These are phyloP conservation scores for Melaleuca alternifolia DNA, from an alignment of 345 rosid species.

Conservation along the genomic window DNA sequence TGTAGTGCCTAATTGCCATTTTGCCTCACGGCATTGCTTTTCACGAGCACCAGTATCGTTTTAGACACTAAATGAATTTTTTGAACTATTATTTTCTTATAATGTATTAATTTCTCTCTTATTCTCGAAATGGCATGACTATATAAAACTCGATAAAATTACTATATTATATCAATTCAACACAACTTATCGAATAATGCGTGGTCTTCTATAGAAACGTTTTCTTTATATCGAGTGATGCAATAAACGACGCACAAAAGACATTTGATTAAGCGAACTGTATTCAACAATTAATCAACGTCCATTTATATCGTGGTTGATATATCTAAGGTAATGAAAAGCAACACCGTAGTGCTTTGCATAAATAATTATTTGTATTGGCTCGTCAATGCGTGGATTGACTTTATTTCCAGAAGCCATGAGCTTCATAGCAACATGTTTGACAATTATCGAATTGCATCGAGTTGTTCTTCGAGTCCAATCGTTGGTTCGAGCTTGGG, in stretches of 20 bases:
- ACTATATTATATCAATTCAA: neutral
- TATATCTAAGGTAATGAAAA: too few relatives aligned
- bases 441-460: too few relatives aligned
- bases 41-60: accelerated
- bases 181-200: too few relatives aligned
- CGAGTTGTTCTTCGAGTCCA: neutral
- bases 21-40: accelerated
- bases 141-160: neutral
- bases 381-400: neutral
- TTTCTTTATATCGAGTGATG: neutral
- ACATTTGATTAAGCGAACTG: too few relatives aligned
- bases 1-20: neutral
- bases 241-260: too few relatives aligned
- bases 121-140: accelerated
- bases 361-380: too few relatives aligned
- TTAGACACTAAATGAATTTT: accelerated
- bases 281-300: too few relatives aligned
- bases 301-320: accelerated
- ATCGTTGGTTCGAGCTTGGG: too few relatives aligned
- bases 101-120: neutral
- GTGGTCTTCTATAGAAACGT: too few relatives aligned
- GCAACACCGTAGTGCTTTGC: too few relatives aligned
- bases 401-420: neutral
- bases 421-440: too few relatives aligned
- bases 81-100: neutral